A percentile compares a stretch with the other conserved stretches of the same genome.
Evolutionary conservation across 768 basidiomycete genomes (phyloP).

Genomic region (Phylloporus sp.): DNA sequence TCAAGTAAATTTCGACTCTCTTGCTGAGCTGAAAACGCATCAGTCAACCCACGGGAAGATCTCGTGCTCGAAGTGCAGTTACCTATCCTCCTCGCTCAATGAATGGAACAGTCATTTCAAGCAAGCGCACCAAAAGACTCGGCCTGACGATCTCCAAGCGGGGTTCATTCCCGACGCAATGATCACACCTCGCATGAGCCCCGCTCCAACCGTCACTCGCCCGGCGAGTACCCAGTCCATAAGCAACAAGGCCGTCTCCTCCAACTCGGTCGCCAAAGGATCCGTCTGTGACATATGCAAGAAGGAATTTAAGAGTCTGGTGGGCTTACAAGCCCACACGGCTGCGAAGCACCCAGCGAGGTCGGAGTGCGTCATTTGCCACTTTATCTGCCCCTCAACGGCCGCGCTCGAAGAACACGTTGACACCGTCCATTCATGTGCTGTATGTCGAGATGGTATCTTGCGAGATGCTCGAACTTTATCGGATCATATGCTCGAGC

Average conservation of each 20-base stretch:
- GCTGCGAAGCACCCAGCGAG: conserved; percentile 21
- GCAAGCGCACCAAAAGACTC: conserved; percentile 11
- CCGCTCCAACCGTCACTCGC: conserved; percentile 14
- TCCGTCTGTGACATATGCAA: conserved; percentile 20
- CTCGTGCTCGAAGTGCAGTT: conserved; percentile 24
- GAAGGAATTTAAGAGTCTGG: conserved; percentile 17
- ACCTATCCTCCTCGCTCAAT: conserved; percentile 17
- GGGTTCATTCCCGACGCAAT: conserved; percentile 2
- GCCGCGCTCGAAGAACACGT: conserved; percentile 25
- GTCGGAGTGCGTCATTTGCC: conserved; percentile 26
- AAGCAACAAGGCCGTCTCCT: conserved; percentile 3
- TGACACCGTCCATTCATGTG: conserved; percentile 23
- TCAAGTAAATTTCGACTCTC: conserved; percentile 13
- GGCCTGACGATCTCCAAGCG: conserved; percentile 3
- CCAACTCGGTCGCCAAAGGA: conserved; percentile 5
- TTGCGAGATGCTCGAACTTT: conserved; percentile 23
- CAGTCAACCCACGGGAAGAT: conserved; percentile 16
- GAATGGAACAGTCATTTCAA: conserved; percentile 30
- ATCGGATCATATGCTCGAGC: conserved; percentile 27
- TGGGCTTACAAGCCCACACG: conserved; percentile 23
- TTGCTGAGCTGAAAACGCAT: conserved; percentile 18
- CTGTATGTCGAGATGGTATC: conserved; percentile 28
- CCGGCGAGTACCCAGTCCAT: conserved; percentile 18
- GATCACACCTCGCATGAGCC: conserved; percentile 5
- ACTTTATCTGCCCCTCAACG: conserved; percentile 18